Conservation (phyloP, 169 alveolate species). For the Plasmodium fragile region DNA sequence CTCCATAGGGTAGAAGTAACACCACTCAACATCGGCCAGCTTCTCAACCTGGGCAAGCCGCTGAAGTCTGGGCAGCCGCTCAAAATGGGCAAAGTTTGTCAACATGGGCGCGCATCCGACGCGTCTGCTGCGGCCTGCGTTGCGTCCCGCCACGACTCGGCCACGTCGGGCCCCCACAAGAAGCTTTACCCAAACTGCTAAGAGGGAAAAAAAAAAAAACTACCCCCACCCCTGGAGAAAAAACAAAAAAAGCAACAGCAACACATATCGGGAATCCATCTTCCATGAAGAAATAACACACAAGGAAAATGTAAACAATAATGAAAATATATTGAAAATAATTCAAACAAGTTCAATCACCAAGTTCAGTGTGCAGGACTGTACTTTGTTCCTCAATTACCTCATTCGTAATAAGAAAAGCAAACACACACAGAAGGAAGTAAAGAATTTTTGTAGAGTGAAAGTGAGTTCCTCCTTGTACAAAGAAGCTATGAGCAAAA, state of each 20-base stretch:
- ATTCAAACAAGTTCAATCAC: slow-evolving; percentile 17
- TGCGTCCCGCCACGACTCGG: not conserved
- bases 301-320: slow-evolving; percentile 13
- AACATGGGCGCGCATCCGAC: not conserved
- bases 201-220: not conserved
- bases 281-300: slow-evolving; percentile 51
- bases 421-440: not conserved
- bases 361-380: slow-evolving; percentile 32
- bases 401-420: slow-evolving; percentile 49
- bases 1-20: not conserved
- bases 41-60: not conserved
- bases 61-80: not conserved
- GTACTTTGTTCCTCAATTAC: slow-evolving; percentile 31
- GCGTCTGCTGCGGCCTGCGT: not conserved
- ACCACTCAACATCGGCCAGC: not conserved
- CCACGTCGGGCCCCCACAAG: not conserved
- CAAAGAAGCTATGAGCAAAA: slow-evolving; percentile 27
- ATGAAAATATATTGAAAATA: slow-evolving; percentile 13
- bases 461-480: slow-evolving; percentile 28
- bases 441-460: slow-evolving; percentile 14
- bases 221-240: not conserved
- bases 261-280: slow-evolving; percentile 8
- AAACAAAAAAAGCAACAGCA: not conserved
- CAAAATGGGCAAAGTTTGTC: too few relatives aligned
- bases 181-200: not conserved